phyloP scores from a whole-genome alignment of 306 rosid species.

The Potentilla sterilis region DNA sequence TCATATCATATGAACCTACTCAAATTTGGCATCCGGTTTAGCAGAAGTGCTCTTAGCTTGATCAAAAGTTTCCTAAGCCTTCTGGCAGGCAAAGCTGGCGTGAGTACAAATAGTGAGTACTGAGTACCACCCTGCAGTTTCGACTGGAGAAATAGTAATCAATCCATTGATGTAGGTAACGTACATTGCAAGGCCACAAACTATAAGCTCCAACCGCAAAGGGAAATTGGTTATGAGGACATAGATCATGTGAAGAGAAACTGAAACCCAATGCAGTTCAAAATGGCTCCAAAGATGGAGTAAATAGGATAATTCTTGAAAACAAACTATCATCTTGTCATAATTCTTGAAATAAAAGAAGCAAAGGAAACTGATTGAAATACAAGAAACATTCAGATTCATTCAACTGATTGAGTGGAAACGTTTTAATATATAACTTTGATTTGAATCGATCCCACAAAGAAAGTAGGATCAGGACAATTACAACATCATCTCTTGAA shows the following conservation, averaged over 20 bases:
- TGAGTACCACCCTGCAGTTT: background rate
- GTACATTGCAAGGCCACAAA: constrained; percentile 2
- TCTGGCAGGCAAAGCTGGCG: background rate
- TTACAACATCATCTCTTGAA: too few relatives aligned
- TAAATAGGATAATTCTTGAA: background rate
- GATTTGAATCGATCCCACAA: too few relatives aligned
- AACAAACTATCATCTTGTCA: too few relatives aligned
- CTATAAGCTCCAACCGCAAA: background rate
- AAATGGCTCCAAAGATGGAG: background rate
- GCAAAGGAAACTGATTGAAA: too few relatives aligned
- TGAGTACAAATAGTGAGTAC: background rate
- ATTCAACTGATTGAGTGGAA: too few relatives aligned
- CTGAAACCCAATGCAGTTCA: constrained; percentile 29
- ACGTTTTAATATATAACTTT: too few relatives aligned
- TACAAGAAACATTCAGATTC: too few relatives aligned
- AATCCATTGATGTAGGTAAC: background rate
- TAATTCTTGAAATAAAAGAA: too few relatives aligned
- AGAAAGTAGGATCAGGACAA: too few relatives aligned
- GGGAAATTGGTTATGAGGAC: constrained; percentile 3
- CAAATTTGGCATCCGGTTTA: background rate
- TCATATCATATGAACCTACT: too few relatives aligned
- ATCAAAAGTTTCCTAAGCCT: too few relatives aligned
- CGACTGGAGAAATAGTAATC: constrained; percentile 3
- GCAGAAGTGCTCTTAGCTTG: background rate
- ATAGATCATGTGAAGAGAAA: constrained; percentile 15